Evolutionary conservation across 116 monocot species (phyloP).

Genomic region (Thalassia testudinum): DNA sequence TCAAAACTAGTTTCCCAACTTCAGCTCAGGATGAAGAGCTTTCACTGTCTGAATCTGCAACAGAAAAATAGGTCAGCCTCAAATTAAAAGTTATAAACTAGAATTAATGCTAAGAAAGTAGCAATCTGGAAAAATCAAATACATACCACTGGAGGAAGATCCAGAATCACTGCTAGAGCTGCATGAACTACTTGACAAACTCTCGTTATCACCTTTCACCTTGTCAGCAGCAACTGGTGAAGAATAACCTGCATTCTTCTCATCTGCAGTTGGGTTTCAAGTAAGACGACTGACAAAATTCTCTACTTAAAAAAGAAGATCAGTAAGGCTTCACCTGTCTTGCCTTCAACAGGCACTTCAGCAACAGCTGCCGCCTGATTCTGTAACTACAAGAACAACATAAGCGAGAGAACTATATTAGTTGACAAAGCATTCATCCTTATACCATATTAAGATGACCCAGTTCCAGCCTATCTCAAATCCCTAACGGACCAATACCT

Average conservation of each 20-base stretch:
- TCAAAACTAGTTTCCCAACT: too few relatives aligned
- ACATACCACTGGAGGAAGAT: conserved; percentile 71
- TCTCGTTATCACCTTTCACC: conserved; percentile 37
- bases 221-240: conserved; percentile 26
- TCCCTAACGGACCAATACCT: neutral
- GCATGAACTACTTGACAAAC: conserved; percentile 48
- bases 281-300: neutral
- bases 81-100: neutral
- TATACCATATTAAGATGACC: neutral
- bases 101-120: neutral
- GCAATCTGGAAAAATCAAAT: neutral
- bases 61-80: neutral
- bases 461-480: too few relatives aligned
- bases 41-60: conserved; percentile 74
- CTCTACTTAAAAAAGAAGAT: neutral
- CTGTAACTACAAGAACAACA: conserved; percentile 16
- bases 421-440: neutral
- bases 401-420: conserved; percentile 1
- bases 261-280: conserved; percentile 10
- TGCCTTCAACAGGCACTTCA: conserved; percentile 1
- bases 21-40: conserved; percentile 25
- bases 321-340: conserved; percentile 15
- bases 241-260: conserved; percentile 26
- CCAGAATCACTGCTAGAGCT: conserved; percentile 84
- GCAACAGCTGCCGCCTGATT: conserved; percentile 4